Evolutionary conservation across 2,329 filamentous ascomycete genomes (phyloP), one percentile per base, ranked within the genome.

Genomic region (Fusarium duplospermum): DNA sequence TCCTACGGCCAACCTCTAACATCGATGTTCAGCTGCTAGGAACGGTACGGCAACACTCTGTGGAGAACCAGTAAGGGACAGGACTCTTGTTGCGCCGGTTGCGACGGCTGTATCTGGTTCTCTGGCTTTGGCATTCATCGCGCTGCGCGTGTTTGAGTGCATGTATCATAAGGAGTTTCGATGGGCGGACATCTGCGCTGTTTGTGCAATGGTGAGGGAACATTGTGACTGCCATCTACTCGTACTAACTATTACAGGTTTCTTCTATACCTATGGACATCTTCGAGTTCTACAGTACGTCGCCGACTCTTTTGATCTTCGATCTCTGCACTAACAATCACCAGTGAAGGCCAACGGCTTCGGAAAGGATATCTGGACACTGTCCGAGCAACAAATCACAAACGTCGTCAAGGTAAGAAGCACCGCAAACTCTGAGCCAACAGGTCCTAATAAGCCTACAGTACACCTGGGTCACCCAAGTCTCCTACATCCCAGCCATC

Each of bases 281-380:
- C 52, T 57, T 57, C 22, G 52, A 57, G 31, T 57, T 57, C 9
- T 57, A 57, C 20, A 57, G 52, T 57, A 36, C 6, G 52, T 22
- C n/a, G 7, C 11, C n/a, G 5, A 56, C 52, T 18, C 20, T 13
- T 2, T 56, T 16, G 13, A 9, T 9, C 4, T 6, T 3, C n/a
- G 11, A 22, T 7, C 13, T 14, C 14, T 22, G 33, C 24, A 33
- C 20, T 57, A 14, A 57, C 31, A 8, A 24, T 27, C 4, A 6
- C 11, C 13, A 64, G 52, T 64, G 52, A 59, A 59, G 29, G 54
- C 36, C n/a, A 27, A 64, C 45, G 52, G 62, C 4, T 64, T 64
- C 9, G 52, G 52, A 20, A 47, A 33, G 20, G 62, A 64, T 16
- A 45, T 59, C 10, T 64, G 52, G 62, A 59, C 62, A 6, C 13